Evolutionary conservation across 495 filamentous ascomycete genomes (phyloP), one percentile per base, ranked within the genome.

Genomic region (Thermothielavioides terrestris): DNA sequence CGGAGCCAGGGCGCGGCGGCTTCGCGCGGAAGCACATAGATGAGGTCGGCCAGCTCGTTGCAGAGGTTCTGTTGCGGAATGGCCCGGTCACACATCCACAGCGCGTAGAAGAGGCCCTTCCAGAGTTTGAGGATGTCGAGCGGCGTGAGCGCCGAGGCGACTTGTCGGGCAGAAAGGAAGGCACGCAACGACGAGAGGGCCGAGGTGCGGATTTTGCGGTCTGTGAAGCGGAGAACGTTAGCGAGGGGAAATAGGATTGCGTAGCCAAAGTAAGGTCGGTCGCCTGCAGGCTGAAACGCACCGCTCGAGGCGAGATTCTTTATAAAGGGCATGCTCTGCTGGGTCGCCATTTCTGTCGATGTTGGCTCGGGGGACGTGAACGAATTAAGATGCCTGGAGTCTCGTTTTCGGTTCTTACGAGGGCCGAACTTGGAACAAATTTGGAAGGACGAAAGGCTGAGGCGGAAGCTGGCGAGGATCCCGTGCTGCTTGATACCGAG

Each of bases 71-170:
- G 91, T 74, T 96, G 91, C 10, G 85, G 81, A 50, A 83, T 72
- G 17, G 89, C 84, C 42, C 86, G 86, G 70, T 95, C 90, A 65
- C 83, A 88, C 83, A 95, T 91, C 83, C 88, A 95, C 65, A 95
- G 80, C 69, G 89, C 92, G 77, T 85, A 97, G 72, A 94, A 97
- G 21, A 98, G 80, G 30, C 91, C 92, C 68, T 95, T 95, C 89
- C 90, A 95, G 52, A 98, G 77, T 70, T 96, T 95, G 46, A 94
- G 75, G 27, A 87, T 72, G 42, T 98, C 91, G 55, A 94, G 66
- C 17, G 81, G 73, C 12, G 78, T 72, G 47, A 98, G 80, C 20
- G 62, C 56, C 1, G 66, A 55, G 39, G 68, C 53, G 38, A 67
- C 60, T 30, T 77, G 68, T 22, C 78, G 78, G 27, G 79, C 78